Evolutionary conservation across 345 rosid genomes (phyloP), one percentile per base, ranked within the genome.

Genomic region (Eucalyptus regnans): DNA sequence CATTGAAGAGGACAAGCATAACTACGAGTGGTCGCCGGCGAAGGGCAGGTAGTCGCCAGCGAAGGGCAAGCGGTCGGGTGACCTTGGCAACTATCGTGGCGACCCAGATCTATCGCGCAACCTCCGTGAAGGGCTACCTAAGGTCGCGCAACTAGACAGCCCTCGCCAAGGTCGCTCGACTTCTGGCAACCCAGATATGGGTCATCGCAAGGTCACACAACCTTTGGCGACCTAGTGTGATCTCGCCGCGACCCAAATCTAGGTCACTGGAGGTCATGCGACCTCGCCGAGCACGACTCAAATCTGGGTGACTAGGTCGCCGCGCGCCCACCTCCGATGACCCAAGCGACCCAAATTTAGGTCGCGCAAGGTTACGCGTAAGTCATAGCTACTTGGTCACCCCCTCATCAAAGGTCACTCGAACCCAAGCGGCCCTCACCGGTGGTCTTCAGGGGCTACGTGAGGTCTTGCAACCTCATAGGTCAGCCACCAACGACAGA

Each of bases 181-280:
- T 12, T 49, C 15, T 0, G 6, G 2, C 50, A 49, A 49, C 50
- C 50, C 6, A 49, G 6, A 49, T 49, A 2, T 49, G 1, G 15
- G 50, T 49, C 50, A 12, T 49, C 1, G 2, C 15, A 49, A 49
- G 2, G 50, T 12, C 15, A 12, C 6, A 5, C 15, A 2, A 49
- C 15, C 50, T 49, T 1, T 49, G 6, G 15, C 50, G 6, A 49
- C 50, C 15, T 49, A 49, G 50, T 49, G 50, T 6, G 2, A 49
- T 49, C 50, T 49, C 6, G 0, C 50, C 2, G 6, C 6, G 0
- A 49, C 50, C 50, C 6, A 49, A 49, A 49, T 49, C 0, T 49
- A 0, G 15, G 50, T 4, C 50, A 49, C 6, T 0, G 2, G 0
- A 49, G 15, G 15, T 12, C 6, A 0, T 49, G 2, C 50, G 2